Evolutionary conservation across 768 basidiomycete species (phyloP), one percentile per base, ranked within the genome.

Genomic region (Postia placenta): DNA sequence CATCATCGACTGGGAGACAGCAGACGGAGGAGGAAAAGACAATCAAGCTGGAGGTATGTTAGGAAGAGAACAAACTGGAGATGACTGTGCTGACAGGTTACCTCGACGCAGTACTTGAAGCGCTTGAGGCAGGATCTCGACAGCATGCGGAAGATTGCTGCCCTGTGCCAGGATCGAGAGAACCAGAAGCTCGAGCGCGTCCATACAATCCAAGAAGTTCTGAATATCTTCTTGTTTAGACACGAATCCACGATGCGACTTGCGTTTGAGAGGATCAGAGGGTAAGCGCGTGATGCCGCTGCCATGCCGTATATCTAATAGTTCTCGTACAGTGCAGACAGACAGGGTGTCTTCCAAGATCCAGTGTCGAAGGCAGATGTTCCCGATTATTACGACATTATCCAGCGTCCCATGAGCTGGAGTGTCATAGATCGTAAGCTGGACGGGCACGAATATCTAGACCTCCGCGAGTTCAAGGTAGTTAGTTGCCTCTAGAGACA

Each of bases 361-460:
- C 92, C 94, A 0, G 92, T 97, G 30, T 85, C 82, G 36, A 82
- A 73, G 56, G 69, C 67, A 1, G 80, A 87, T 35, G 91, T 94
- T 0, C 89, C 88, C 1, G 94, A 97, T 60, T 99, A 99, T 63
- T 92, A 87, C 60, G 85, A 91, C 40, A 72, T 96, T 28, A 76
- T 99, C 59, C 75, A 81, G 58, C 70, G 75, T 3, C 96, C 96
- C 0, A 96, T 96, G 91, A 86, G 85, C 52, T 93, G 94, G 83
- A 74, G 73, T 11, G 74, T 73, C 24, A 95, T 99, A 60, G 85
- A 90, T 40, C 66, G 69, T 24, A 95, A 90, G 64, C 70, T 99
- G 25, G 87, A 94, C 45, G 73, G 74, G 28, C 85, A 90, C 51
- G 80, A 86, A 60, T 98, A 97, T 65, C 82, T 83, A 73, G 81